phyloP scores from a whole-genome alignment of 2,329 filamentous ascomycete genomes.

The Hypoxylon rubiginosum region DNA sequence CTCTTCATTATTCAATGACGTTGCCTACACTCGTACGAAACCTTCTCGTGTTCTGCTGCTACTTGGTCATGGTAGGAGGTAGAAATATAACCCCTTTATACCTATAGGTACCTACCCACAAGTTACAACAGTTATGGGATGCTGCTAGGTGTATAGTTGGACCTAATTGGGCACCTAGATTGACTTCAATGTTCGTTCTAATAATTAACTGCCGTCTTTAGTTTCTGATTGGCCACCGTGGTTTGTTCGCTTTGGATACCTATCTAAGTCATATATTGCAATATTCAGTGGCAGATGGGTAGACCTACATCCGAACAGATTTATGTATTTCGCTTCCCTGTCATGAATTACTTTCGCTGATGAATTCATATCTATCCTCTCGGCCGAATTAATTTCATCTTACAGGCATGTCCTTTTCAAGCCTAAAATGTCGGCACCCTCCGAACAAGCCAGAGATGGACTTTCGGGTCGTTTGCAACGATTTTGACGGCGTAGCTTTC shows the following conservation, averaged over 20 bases:
- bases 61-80: neutral
- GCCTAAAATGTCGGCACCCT: constrained; percentile 12
- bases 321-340: neutral
- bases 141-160: neutral
- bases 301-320: neutral
- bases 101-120: neutral
- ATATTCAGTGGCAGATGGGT: too few relatives aligned
- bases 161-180: neutral
- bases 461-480: constrained; percentile 21
- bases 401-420: constrained; percentile 2
- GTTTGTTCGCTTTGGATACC: neutral
- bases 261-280: neutral
- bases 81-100: neutral
- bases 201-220: neutral
- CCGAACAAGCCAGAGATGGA: constrained; percentile 18
- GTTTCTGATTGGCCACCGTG: constrained; percentile 11
- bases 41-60: neutral
- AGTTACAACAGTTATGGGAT: neutral
- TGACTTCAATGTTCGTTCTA: neutral
- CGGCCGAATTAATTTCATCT: constrained; percentile 5
- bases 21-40: too few relatives aligned
- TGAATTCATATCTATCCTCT: neutral
- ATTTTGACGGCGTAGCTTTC: constrained; percentile 9
- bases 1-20: neutral
- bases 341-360: neutral